These are phyloP conservation scores for Berberis vulgaris DNA, from an alignment of 164 flowering plant species.

Conservation along the genomic window DNA sequence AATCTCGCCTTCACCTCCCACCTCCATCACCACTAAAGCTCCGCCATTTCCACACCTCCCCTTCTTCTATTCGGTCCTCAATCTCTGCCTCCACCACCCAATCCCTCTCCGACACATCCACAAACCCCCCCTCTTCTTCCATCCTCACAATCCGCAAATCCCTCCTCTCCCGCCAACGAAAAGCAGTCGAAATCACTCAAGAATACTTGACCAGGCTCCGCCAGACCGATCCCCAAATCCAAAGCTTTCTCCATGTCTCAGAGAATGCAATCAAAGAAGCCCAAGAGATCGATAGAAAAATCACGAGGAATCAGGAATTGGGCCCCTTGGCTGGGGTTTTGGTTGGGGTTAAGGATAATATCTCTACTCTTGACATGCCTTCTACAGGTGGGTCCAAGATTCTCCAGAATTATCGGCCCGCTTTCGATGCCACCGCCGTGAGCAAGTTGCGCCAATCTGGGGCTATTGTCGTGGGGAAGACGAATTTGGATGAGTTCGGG, in stretches of 20 bases:
- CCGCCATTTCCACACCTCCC: constrained; percentile 14
- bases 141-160: constrained; percentile 34
- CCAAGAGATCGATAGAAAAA: constrained; percentile 42
- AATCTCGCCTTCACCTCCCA: constrained; percentile 16
- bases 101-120: constrained; percentile 6
- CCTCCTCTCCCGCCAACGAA: constrained; percentile 28
- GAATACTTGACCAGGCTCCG: constrained; percentile 50
- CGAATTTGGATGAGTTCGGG: constrained; percentile 96
- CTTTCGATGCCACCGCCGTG: constrained; percentile 86
- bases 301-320: constrained; percentile 41
- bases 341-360: constrained; percentile 84
- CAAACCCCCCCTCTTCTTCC: constrained; percentile 20
- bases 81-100: background rate
- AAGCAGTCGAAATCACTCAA: constrained; percentile 42
- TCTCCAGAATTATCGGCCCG: constrained; percentile 59
- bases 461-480: constrained; percentile 83
- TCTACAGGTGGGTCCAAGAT: constrained; percentile 77
- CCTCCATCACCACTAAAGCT: constrained; percentile 4
- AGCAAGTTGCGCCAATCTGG: constrained; percentile 56
- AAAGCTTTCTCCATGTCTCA: constrained; percentile 64
- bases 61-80: constrained; percentile 5
- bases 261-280: constrained; percentile 43
- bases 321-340: constrained; percentile 72
- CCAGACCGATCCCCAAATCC: constrained; percentile 52
- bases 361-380: constrained; percentile 75